Percentiles rank a stretch among this genome's conserved stretches.
Evolutionary conservation across 345 rosid species (phyloP).

Genomic region (Sisymbrium altissimum): DNA sequence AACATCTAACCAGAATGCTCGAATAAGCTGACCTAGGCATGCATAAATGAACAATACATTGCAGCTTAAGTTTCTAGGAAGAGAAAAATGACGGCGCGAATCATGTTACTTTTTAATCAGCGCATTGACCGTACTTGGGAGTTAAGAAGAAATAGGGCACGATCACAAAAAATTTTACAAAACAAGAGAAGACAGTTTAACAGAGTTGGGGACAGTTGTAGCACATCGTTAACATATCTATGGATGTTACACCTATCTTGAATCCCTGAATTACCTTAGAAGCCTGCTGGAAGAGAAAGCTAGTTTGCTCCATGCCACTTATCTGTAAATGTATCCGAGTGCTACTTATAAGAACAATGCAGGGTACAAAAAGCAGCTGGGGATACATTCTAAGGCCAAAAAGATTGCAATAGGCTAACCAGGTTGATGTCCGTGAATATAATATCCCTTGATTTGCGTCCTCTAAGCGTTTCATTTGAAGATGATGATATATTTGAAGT

Average conservation of each 20-base stretch:
- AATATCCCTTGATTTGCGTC: conserved; percentile 45
- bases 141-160: background rate
- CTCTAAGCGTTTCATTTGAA: conserved; percentile 45
- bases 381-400: background rate
- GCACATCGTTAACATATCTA: background rate
- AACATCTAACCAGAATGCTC: conserved; percentile 2
- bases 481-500: conserved; percentile 37
- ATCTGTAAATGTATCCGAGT: conserved; percentile 44
- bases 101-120: background rate
- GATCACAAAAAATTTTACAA: background rate
- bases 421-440: conserved; percentile 85
- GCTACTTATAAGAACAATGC: background rate
- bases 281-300: conserved; percentile 96
- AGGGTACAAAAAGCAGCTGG: background rate
- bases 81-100: background rate
- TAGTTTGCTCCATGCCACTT: conserved; percentile 99
- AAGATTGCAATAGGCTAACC: conserved; percentile 43
- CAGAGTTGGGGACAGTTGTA: conserved; percentile 1
- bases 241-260: conserved; percentile 1
- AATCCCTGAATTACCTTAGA: conserved; percentile 60
- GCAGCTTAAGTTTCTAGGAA: background rate
- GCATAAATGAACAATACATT: background rate
- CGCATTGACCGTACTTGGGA: background rate
- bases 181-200: background rate
- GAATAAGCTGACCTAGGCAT: background rate